A percentile compares a stretch with the other conserved stretches of the same genome.
Conservation (phyloP, 495 filamentous ascomycete species). For the Penicillium atrosanguineum region DNA sequence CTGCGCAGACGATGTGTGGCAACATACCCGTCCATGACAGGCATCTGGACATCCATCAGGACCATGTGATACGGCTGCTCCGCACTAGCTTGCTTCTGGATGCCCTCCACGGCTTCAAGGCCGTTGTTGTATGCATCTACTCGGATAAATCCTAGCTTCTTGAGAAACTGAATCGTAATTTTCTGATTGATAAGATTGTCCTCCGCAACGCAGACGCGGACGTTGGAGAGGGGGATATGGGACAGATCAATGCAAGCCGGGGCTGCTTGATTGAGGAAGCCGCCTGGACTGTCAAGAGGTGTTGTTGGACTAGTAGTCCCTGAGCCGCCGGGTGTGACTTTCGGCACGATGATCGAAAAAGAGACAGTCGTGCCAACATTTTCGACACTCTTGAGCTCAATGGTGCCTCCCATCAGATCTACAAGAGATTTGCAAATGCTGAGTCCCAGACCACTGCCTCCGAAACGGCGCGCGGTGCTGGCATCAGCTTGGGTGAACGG, state of each 20-base stretch:
- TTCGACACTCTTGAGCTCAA: slow-evolving; percentile 70
- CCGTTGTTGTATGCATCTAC: slow-evolving; percentile 80
- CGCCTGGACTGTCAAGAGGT: too few species aligned
- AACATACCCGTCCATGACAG: slow-evolving; percentile 81
- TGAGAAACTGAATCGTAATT: slow-evolving; percentile 81
- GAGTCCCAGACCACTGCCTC: slow-evolving; percentile 81
- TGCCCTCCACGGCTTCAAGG: slow-evolving; percentile 73
- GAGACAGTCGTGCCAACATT: slow-evolving; percentile 77
- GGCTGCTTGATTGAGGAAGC: too few species aligned
- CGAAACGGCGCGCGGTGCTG: slow-evolving; percentile 78
- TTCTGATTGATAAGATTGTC: slow-evolving; percentile 85
- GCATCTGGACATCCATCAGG: slow-evolving; percentile 93
- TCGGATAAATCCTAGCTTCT: slow-evolving; percentile 68
- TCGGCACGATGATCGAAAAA: slow-evolving; percentile 74
- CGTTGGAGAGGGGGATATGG: slow-evolving; percentile 63
- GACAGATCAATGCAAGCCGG: slow-evolving; percentile 48
- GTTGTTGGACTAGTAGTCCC: too few species aligned
- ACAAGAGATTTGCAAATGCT: slow-evolving; percentile 91
- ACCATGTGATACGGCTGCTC: slow-evolving; percentile 66
- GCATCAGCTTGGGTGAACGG: slow-evolving; percentile 86
- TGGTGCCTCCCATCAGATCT: slow-evolving; percentile 78
- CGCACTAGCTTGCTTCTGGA: slow-evolving; percentile 60
- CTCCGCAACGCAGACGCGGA: slow-evolving; percentile 80
- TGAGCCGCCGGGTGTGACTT: slow-evolving; percentile 45
- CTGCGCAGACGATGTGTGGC: slow-evolving; percentile 72